Conservation (phyloP, 2,329 filamentous ascomycete genomes). For the Eurotiales sp. region DNA sequence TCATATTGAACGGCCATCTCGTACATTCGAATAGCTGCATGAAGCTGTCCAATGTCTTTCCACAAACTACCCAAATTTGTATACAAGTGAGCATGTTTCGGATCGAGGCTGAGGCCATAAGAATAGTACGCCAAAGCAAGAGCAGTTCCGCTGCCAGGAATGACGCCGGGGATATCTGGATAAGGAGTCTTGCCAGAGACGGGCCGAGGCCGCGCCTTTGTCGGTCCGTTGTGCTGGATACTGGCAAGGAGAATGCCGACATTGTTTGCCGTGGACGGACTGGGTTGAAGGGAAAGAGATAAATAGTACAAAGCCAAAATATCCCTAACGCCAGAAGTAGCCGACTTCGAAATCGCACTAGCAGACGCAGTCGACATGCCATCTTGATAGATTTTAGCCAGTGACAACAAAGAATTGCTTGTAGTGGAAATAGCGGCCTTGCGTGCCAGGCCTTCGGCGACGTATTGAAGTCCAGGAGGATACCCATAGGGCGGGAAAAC, state of each 20-base stretch:
- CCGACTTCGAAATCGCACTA: conserved; percentile 51
- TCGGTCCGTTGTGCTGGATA: conserved; percentile 66
- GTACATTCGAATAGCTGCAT: conserved; percentile 93
- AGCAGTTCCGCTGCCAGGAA: conserved; percentile 79
- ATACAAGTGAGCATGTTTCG: conserved; percentile 89
- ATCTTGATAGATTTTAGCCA: conserved; percentile 98
- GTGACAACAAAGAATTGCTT: conserved; percentile 87
- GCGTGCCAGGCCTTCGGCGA: conserved; percentile 66
- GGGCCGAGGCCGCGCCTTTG: conserved; percentile 32
- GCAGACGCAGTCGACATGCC: conserved; percentile 73
- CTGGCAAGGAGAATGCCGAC: conserved; percentile 95
- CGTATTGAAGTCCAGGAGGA: conserved; percentile 72
- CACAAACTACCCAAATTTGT: conserved; percentile 93
- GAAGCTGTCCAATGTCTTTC: conserved; percentile 92
- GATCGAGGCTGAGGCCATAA: conserved; percentile 82
- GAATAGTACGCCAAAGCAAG: conserved; percentile 92
- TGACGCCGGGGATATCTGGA: conserved; percentile 66
- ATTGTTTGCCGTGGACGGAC: conserved; percentile 96
- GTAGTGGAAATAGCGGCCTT: conserved; percentile 86
- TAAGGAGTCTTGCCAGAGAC: conserved; percentile 37
- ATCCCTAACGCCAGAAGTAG: conserved; percentile 76
- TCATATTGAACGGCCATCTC: conserved; percentile 91
- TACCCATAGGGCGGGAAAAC: conserved; percentile 75
- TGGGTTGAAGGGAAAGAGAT: conserved; percentile 88
- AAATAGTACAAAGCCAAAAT: conserved; percentile 94